A percentile compares a stretch with the other conserved stretches of the same genome.
phyloP scores from a whole-genome alignment of 495 filamentous ascomycete species.

The Penicillium steckii region DNA sequence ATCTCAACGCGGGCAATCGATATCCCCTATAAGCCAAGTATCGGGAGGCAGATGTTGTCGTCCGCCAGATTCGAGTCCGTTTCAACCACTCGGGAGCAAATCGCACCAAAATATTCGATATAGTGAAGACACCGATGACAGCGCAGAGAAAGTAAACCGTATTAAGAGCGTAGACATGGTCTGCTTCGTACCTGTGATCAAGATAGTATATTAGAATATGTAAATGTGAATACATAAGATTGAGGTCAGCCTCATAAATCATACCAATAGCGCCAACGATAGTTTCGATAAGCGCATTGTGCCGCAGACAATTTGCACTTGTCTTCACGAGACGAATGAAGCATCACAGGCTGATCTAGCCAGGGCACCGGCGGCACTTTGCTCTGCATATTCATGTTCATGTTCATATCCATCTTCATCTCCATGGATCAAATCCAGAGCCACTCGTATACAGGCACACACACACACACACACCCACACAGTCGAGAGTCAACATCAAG shows the following conservation, averaged over 20 bases:
- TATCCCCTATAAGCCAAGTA: constrained; percentile 28
- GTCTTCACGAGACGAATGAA: constrained; percentile 46
- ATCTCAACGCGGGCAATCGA: constrained; percentile 11
- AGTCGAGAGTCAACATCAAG: not conserved
- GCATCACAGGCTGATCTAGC: constrained; percentile 46
- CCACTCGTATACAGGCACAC: not conserved
- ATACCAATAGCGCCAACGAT: constrained; percentile 51
- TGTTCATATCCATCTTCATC: constrained; percentile 19
- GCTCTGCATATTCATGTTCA: constrained; percentile 24
- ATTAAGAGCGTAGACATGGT: constrained; percentile 50
- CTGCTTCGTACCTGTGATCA: constrained; percentile 48
- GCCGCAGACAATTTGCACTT: constrained; percentile 42
- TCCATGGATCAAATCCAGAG: not conserved
- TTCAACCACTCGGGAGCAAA: constrained; percentile 23
- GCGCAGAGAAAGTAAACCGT: constrained; percentile 50
- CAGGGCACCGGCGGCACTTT: constrained; percentile 26
- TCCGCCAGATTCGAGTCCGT: constrained; percentile 21
- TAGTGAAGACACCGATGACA: constrained; percentile 44
- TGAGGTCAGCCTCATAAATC: not conserved
- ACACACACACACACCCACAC: too few relatives aligned
- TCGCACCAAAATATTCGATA: constrained; percentile 29
- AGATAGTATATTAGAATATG: constrained; percentile 2
- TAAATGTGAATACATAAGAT: not conserved
- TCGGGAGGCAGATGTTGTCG: constrained; percentile 20
- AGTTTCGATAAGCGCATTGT: constrained; percentile 46